Base-by-base conservation (phyloP, 495 filamentous ascomycete genomes). In the Mycothermus thermophilus region DNA sequence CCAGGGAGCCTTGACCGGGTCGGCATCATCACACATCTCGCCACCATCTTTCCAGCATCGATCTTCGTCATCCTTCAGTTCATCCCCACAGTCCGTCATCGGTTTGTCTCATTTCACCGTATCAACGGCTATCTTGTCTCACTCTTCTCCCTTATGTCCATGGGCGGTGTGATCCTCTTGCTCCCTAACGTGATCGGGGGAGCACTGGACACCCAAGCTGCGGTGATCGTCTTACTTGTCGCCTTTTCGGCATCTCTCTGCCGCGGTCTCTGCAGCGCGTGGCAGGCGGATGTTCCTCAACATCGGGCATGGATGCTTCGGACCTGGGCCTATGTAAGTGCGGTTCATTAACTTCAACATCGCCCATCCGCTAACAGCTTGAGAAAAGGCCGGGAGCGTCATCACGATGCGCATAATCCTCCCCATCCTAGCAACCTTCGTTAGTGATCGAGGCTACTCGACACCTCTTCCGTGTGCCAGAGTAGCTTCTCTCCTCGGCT, bases 241-340 rank as follows among this genome's bases (percentile, higher is more conserved):
- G 19, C 58, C 21, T 59, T 60, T 12, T 43, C 61, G 2, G 24
- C 39, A 8, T 41, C 50, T 12, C 38, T 66, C 13, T 35, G 29
- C 0, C 39, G 69, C 43, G 63, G 67, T 13, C 63, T 56, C 28
- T 58, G 59, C 46, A 74, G 71, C 44, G 62, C 74, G 49, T 68
- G 66, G 47, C 48, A 57, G 3, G 43, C 68, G 6, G 67, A 68
- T 34, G 65, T 76, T 24, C 69, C 72, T 21, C 60, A 72, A 38
- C 72, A 77, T 40, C 50, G 71, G 5, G 63, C 62, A 2, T 77
- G 69, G 71, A 75, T 72, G 69, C 46, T 75, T 13, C 40, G 72
- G 23, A 50, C 60, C 1, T 62, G 62, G 62, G 58, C 51, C 23
- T 61, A 60, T 35, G 52, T 64, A 31, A 56, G 58, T 38, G 42